These are phyloP conservation scores for Pleurotus salmoneostramineus DNA, from an alignment of 768 basidiomycete genomes.

Conservation along the genomic window DNA sequence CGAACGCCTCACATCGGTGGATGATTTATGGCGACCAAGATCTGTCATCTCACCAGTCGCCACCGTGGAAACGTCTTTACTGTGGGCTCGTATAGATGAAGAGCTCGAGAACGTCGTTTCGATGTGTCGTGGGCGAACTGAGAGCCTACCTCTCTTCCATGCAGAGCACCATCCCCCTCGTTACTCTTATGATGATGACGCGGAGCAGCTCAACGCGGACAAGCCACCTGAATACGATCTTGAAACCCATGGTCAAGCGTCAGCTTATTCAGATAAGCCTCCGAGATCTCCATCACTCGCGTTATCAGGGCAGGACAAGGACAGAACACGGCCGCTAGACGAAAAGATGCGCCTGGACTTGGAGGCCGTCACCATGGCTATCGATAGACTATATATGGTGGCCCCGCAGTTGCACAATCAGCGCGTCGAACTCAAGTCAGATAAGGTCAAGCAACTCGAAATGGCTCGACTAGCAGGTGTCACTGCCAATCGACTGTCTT, in stretches of 20 bases:
- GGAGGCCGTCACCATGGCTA: constrained; percentile 81
- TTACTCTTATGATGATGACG: constrained; percentile 27
- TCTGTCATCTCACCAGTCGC: constrained; percentile 39
- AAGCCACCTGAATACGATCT: constrained; percentile 56
- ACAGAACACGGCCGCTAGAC: constrained; percentile 22
- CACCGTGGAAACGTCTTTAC: constrained; percentile 54
- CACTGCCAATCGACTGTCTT: constrained; percentile 13
- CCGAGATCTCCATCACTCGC: constrained; percentile 19
- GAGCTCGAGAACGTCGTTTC: constrained; percentile 66
- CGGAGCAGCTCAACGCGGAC: constrained; percentile 30
- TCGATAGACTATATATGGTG: constrained; percentile 82
- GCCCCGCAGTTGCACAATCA: constrained; percentile 91
- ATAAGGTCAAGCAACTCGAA: constrained; percentile 72
- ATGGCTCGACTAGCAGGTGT: constrained; percentile 50
- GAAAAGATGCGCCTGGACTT: constrained; percentile 88
- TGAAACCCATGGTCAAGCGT: constrained; percentile 31
- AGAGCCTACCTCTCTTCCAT: constrained; percentile 24
- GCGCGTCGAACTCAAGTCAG: constrained; percentile 80
- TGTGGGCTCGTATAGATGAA: constrained; percentile 75
- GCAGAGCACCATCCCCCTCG: constrained; percentile 38
- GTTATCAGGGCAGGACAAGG: constrained; percentile 13
- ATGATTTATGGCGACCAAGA: constrained; percentile 24
- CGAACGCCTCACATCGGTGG: constrained; percentile 43
- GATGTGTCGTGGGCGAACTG: constrained; percentile 61
- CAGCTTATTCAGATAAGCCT: constrained; percentile 19